Conservation (phyloP, 208 protist species). For the Trypanosoma rangeli region DNA sequence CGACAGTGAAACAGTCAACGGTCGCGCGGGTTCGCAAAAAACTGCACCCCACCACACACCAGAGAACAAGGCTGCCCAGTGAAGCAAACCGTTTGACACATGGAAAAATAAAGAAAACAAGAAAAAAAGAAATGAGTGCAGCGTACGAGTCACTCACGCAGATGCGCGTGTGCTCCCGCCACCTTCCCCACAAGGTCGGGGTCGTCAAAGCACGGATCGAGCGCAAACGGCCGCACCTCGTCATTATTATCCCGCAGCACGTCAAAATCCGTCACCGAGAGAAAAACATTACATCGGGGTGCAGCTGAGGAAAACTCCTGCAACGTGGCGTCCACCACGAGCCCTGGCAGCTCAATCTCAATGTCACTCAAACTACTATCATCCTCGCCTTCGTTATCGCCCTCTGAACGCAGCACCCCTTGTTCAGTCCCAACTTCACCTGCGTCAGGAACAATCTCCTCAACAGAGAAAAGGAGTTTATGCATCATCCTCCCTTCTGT, state of each 20-base stretch:
- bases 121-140: background rate
- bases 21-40: no score
- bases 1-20: slow-evolving; percentile 1
- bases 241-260: slow-evolving; percentile 30
- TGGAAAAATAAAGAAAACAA: background rate
- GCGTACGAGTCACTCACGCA: slow-evolving; percentile 1
- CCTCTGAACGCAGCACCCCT: background rate
- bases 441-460: background rate
- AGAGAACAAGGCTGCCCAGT: no score
- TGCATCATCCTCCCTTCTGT: background rate
- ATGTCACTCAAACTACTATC: slow-evolving; percentile 11
- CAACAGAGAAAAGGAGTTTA: background rate
- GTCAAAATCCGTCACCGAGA: slow-evolving; percentile 14
- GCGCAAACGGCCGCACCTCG: slow-evolving; percentile 47
- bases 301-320: background rate
- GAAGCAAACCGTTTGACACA: background rate
- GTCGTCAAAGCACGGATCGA: slow-evolving; percentile 63
- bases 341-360: slow-evolving; percentile 27
- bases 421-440: background rate
- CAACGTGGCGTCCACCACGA: background rate
- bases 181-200: slow-evolving; percentile 40
- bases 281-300: background rate
- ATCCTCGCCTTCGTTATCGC: background rate
- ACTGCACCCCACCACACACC: no score
- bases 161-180: slow-evolving; percentile 7